Conservation (phyloP, 768 basidiomycete species). For the Panaeolus papilionaceus region DNA sequence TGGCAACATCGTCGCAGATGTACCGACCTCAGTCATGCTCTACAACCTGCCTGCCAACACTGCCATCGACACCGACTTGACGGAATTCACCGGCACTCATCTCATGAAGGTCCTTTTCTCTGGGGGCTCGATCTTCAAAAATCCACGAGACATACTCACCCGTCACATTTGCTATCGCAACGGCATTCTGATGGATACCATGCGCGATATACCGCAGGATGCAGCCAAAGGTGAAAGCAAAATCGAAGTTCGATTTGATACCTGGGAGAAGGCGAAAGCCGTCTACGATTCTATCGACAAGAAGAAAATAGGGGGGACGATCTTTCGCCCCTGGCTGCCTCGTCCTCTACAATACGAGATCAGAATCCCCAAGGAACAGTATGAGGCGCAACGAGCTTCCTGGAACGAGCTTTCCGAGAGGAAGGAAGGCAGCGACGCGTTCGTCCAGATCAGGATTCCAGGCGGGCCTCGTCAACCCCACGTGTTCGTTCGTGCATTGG, state of each 20-base stretch:
- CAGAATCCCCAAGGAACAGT: conserved; percentile 53
- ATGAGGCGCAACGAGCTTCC: conserved; percentile 51
- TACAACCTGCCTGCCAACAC: conserved; percentile 13
- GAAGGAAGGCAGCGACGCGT: conserved; percentile 36
- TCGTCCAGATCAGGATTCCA: conserved; percentile 19
- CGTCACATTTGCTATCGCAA: conserved; percentile 16
- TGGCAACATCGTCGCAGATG: background rate
- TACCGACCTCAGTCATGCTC: conserved; percentile 9
- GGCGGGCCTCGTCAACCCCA: conserved; percentile 18
- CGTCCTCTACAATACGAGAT: conserved; percentile 58
- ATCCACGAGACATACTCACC: conserved; percentile 19
- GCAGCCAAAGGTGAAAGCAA: conserved; percentile 21
- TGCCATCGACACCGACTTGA: conserved; percentile 22
- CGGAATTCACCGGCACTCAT: conserved; percentile 36
- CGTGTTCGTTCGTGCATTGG: conserved; percentile 51
- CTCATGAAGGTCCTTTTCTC: conserved; percentile 12
- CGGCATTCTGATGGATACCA: conserved; percentile 27
- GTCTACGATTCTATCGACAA: conserved; percentile 44
- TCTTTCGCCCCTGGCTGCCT: conserved; percentile 48
- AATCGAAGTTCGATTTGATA: conserved; percentile 52
- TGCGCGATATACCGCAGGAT: conserved; percentile 20
- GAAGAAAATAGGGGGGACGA: conserved; percentile 23
- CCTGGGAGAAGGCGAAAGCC: conserved; percentile 53
- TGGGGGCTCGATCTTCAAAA: background rate
- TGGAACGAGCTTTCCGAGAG: conserved; percentile 54